Evolutionary conservation across 345 rosid species (phyloP).

Genomic region (Euphorbia peplus): DNA sequence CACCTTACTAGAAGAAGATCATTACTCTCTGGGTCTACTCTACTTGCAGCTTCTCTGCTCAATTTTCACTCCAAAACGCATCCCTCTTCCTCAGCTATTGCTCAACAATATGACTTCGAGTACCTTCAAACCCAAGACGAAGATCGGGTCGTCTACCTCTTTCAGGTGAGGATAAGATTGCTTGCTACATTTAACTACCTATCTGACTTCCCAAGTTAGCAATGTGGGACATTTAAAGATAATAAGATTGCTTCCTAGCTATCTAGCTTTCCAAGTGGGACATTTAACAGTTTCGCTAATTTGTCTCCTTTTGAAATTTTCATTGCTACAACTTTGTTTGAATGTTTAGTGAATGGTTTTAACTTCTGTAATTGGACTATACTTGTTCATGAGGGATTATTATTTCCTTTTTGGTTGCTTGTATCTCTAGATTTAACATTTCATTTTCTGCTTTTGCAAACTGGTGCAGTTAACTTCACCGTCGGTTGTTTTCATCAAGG

Average conservation of each 20-base stretch:
- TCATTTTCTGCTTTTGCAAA: background rate
- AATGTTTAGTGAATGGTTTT: background rate
- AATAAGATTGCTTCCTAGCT: too few relatives aligned
- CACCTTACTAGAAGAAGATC: slow-evolving; percentile 44
- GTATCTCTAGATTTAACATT: background rate
- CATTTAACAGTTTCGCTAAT: too few relatives aligned
- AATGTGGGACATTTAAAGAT: too few relatives aligned
- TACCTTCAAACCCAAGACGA: slow-evolving; percentile 69
- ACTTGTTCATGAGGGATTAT: background rate
- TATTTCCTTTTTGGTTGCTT: background rate
- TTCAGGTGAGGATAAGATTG: too few relatives aligned
- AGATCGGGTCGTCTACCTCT: slow-evolving; percentile 60
- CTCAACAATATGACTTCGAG: slow-evolving; percentile 50
- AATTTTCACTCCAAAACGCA: slow-evolving; percentile 14
- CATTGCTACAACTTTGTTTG: background rate
- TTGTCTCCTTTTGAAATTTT: background rate
- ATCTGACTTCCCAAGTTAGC: too few relatives aligned
- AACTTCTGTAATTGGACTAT: background rate
- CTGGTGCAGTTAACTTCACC: slow-evolving; percentile 56
- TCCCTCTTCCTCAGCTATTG: slow-evolving; percentile 39
- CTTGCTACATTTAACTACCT: too few relatives aligned
- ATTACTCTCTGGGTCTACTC: slow-evolving; percentile 41
- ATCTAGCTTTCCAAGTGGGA: too few relatives aligned
- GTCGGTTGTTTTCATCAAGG: slow-evolving; percentile 72
- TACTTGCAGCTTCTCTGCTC: slow-evolving; percentile 35